Percentiles rank a stretch among this genome's conserved stretches.
These are phyloP conservation scores for Cyberlindnera saturnus DNA, from an alignment of 805 yeast species.

Conservation along the genomic window DNA sequence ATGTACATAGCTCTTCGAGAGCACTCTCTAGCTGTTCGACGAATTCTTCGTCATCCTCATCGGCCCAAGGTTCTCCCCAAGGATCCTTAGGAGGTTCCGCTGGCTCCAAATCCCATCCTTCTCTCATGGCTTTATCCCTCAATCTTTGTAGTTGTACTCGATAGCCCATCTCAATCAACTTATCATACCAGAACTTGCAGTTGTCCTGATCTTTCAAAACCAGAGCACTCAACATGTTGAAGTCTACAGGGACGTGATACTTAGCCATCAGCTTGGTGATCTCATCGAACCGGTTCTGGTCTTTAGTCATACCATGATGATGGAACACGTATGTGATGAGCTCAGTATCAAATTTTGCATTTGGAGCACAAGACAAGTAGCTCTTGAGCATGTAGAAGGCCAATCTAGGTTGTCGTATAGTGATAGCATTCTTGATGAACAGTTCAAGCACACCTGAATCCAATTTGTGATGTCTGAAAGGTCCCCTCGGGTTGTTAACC, in stretches of 20 bases:
- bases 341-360: constrained; percentile 3
- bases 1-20: constrained; percentile 3
- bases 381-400: constrained; percentile 13
- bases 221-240: constrained; percentile 11
- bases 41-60: constrained; percentile 7
- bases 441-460: constrained; percentile 15
- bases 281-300: constrained; percentile 2
- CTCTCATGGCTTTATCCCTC: constrained; percentile 2
- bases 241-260: constrained; percentile 9
- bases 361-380: constrained; percentile 4
- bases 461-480: constrained; percentile 7
- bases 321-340: constrained; percentile 7
- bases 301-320: constrained; percentile 9
- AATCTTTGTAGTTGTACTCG: neutral
- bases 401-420: constrained; percentile 5
- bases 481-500: constrained; percentile 3
- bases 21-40: constrained; percentile 4
- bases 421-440: constrained; percentile 10
- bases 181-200: constrained; percentile 8
- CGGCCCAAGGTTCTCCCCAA: neutral
- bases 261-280: constrained; percentile 9
- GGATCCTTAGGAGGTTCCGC: neutral
- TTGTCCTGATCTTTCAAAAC: constrained; percentile 6
- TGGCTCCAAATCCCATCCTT: constrained; percentile 7
- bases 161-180: constrained; percentile 8